Conservation (phyloP, 2,329 filamentous ascomycete genomes). For the Colletotrichum neosansevieriae region DNA sequence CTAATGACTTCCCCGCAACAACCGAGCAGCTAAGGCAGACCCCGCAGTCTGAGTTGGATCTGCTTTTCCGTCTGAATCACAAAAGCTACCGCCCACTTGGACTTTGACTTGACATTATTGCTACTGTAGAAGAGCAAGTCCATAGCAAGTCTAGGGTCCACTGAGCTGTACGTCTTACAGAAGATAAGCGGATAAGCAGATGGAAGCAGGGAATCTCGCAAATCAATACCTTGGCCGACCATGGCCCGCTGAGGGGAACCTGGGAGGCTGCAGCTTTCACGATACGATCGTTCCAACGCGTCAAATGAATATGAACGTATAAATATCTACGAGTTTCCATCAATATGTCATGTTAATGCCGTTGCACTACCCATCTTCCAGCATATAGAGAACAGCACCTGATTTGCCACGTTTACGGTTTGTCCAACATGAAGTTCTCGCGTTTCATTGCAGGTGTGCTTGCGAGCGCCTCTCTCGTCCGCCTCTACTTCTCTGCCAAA, state of each 20-base stretch:
- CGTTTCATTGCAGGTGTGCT: slow-evolving; percentile 16
- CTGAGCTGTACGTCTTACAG: neutral
- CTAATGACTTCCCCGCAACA: slow-evolving; percentile 25
- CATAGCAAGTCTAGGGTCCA: neutral
- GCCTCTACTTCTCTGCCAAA: slow-evolving; percentile 35
- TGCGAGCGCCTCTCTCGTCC: slow-evolving; percentile 16
- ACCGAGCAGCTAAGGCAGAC: neutral
- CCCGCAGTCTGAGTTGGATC: slow-evolving; percentile 17
- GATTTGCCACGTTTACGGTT: neutral
- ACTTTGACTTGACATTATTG: slow-evolving; percentile 6
- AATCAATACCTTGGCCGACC: slow-evolving; percentile 17
- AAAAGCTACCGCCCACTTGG: neutral
- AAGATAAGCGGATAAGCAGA: slow-evolving; percentile 21
- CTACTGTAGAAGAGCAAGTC: neutral
- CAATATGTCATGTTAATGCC: neutral
- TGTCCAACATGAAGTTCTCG: slow-evolving; percentile 11
- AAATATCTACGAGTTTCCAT: too few relatives aligned
- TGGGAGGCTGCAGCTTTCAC: slow-evolving; percentile 21
- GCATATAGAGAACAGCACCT: neutral
- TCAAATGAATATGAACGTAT: neutral
- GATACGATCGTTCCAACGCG: neutral
- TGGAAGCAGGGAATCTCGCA: neutral
- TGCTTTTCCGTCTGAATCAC: slow-evolving; percentile 33
- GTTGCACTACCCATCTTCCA: too few relatives aligned
- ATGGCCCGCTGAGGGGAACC: slow-evolving; percentile 33